Percentiles rank a stretch among this genome's conserved stretches.
phyloP scores from a whole-genome alignment of 345 rosid species.

The Populus deltoides region DNA sequence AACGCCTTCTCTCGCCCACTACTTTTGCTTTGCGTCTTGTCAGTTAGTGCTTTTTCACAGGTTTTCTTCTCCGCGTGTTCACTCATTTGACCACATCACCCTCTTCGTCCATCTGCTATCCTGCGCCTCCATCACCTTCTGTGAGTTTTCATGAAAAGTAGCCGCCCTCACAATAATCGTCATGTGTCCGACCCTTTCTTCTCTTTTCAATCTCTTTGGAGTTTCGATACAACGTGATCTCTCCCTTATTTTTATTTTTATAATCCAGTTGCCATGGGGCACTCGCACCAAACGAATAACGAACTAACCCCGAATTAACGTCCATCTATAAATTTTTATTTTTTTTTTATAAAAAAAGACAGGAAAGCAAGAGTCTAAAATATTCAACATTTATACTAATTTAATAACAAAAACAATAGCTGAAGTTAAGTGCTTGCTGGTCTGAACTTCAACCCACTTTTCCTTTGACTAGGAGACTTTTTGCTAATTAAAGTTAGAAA shows the following conservation, averaged over 20 bases:
- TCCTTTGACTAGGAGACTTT: too few relatives aligned
- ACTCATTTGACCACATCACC: conserved; percentile 13
- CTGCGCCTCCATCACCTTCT: conserved; percentile 10
- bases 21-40: conserved; percentile 18
- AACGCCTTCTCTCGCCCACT: conserved; percentile 38
- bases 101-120: conserved; percentile 9
- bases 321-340: too few relatives aligned
- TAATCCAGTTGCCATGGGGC: not conserved
- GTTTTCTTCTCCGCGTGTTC: conserved; percentile 24
- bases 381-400: too few relatives aligned
- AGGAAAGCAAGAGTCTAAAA: too few relatives aligned
- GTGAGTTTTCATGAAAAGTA: not conserved
- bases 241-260: not conserved
- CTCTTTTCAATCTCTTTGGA: not conserved
- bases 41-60: conserved; percentile 2
- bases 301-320: too few relatives aligned
- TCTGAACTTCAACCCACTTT: too few relatives aligned
- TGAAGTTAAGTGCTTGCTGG: too few relatives aligned
- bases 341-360: too few relatives aligned
- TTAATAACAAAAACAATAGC: too few relatives aligned
- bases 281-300: not conserved
- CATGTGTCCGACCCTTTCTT: not conserved
- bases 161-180: not conserved
- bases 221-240: not conserved
- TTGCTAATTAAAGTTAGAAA: too few relatives aligned